Evolutionary conservation across 2,329 filamentous ascomycete species (phyloP), one percentile per base, ranked within the genome.

Genomic region (Phaeosphaeria sp.): DNA sequence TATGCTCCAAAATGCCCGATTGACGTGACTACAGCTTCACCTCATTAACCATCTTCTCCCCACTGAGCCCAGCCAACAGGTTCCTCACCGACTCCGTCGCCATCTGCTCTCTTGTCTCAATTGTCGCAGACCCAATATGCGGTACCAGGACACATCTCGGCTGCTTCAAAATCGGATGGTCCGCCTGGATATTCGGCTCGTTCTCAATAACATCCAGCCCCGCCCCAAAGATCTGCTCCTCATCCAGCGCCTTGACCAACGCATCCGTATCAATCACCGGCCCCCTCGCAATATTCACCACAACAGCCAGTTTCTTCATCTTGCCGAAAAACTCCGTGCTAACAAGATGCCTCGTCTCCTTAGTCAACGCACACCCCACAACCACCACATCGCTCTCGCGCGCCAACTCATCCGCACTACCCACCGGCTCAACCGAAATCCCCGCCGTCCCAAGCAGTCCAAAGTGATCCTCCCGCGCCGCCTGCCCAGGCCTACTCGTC

Each of bases 61-160:
- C 70, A 9, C 39, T 52, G 49, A 73, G 21, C 0, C 71, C 71
- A 1, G 72, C 71, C n/a, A 74, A 47, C 66, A 89, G 57, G 64
- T 87, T 87, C 54, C 82, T 78, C 63, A 87, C 66, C 22, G 85
- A 84, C 61, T 87, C 73, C 47, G 83, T 69, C 67, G 86, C 85
- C 85, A 87, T 87, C 52, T 85, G 82, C 65, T 80, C 67, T 47
- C 86, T 82, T 5, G 84, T 86, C 72, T 87, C 84, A 64, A 81
- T 82, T 2, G 84, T 87, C 50, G 79, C 81, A 1, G 84, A 86
- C 3, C 85, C 85, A 63, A 87, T 84, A 65, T 87, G 85, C 46
- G 85, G 85, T 52, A 87, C 71, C 57, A 87, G 68, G 63, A 87
- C 83, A 33, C 78, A 80, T 47, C 82, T 80, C 55, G 77, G 75